Base-by-base conservation (phyloP, 2,329 filamentous ascomycete species). In the Rutstroemia sp. region DNA sequence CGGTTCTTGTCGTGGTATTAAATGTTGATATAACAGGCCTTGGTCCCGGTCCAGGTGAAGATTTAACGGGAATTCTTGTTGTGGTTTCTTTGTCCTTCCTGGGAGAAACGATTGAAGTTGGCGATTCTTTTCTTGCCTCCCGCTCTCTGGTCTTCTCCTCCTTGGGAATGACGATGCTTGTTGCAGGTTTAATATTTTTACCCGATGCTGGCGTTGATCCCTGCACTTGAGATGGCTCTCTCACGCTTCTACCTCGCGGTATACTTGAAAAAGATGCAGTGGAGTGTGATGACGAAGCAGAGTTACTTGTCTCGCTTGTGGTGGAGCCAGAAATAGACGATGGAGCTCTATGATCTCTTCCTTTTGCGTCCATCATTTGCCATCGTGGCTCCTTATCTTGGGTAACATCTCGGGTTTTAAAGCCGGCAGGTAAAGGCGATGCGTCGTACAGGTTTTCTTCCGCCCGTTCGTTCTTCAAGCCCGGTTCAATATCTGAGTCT, bases 351-450 rank as follows among this genome's bases (percentile, higher is more conserved):
- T 53, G 48, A 21, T 30, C 25, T 48, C 23, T 30, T 30, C 36
- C 46, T n/a, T 40, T 54, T 46, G 57, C 54, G n/a, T 56, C 58
- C 36, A 65, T 47, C 58, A 66, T 67, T 54, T 65, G 59, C 66
- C 65, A 66, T 17, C 49, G 40, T 34, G 62, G 61, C 47, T 67
- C 66, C 14, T 47, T 54, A 25, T 48, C 42, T 12, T 54, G 40
- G 19, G 39, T 42, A 8, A 57, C 40, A 27, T 61, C 53, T 27
- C 52, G 59, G 1, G 63, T 59, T 51, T 64, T 66, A 27, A 60
- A 58, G 9, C 58, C 57, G 6, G 57, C 48, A 4, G 58, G 57
- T 10, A 57, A 27, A 38, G 53, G 44, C 9, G 51, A 48, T 7
- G 30, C 23, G 30, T 14, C 17, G 14, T 52, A 27, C 10, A 9